Percentiles rank a stretch among this genome's conserved stretches.
phyloP scores from a whole-genome alignment of 73 alveolate species.

The Paramecium pentaurelia region DNA sequence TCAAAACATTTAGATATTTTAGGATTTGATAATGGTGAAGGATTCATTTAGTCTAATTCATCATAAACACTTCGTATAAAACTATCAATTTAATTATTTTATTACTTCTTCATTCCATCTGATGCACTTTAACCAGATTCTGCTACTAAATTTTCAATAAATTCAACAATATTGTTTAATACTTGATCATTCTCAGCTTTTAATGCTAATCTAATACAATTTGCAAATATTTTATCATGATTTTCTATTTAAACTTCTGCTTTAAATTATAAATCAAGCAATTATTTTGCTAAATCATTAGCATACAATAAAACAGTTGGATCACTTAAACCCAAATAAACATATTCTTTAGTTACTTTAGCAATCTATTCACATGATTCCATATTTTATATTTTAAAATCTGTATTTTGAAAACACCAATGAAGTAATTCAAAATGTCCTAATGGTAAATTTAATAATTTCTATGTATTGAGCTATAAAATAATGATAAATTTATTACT shows the following conservation, averaged over 20 bases:
- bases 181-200: conserved; percentile 8
- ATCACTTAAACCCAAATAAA: conserved; percentile 38
- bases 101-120: conserved; percentile 16
- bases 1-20: background rate
- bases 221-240: conserved; percentile 31
- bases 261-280: conserved; percentile 29
- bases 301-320: conserved; percentile 13
- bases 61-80: conserved; percentile 6
- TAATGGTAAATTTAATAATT: background rate
- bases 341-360: conserved; percentile 40
- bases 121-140: background rate
- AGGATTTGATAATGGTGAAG: background rate
- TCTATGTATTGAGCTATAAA: background rate
- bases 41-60: background rate
- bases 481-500: background rate
- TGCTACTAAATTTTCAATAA: background rate
- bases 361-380: conserved; percentile 58
- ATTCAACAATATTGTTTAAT: background rate
- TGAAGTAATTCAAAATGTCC: conserved; percentile 48
- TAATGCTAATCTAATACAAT: background rate
- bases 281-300: background rate
- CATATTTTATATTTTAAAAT: conserved; percentile 49
- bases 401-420: conserved; percentile 48
- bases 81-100: background rate
- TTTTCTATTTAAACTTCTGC: conserved; percentile 45